phyloP scores from a whole-genome alignment of 805 yeast genomes.

The Grigorovia jiainica region DNA sequence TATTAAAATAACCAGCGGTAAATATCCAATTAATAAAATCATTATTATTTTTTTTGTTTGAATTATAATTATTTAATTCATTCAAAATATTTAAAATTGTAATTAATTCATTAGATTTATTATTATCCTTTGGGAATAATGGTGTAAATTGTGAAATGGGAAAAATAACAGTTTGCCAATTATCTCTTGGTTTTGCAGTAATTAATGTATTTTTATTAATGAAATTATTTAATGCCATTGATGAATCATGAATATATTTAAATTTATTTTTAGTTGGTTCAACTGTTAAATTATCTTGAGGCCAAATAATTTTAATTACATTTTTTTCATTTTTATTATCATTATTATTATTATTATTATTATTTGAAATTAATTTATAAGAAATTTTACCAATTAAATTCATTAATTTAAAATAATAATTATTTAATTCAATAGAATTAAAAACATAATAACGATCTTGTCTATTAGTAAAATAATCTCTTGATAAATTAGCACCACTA shows the following conservation, averaged over 20 bases:
- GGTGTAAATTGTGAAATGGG: conserved; percentile 92
- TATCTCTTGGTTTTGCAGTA: neutral
- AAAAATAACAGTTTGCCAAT: conserved; percentile 53
- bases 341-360: too few relatives aligned
- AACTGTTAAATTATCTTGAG: conserved; percentile 49
- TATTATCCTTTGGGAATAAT: conserved; percentile 40
- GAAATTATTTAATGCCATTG: conserved; percentile 48
- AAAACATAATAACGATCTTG: conserved; percentile 88
- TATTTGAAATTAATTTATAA: conserved; percentile 59
- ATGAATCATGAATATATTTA: conserved; percentile 46
- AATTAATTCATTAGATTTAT: conserved; percentile 74
- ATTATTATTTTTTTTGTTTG: conserved; percentile 12
- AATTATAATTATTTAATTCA: conserved; percentile 31
- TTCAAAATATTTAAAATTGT: conserved; percentile 55
- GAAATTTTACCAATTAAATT: conserved; percentile 59
- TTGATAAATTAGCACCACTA: conserved; percentile 85
- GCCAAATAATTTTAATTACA: conserved; percentile 52
- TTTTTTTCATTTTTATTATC: too few relatives aligned
- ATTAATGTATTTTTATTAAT: conserved; percentile 27
- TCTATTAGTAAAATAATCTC: conserved; percentile 87
- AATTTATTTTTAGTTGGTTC: conserved; percentile 52
- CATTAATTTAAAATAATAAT: conserved; percentile 70
- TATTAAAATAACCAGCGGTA: conserved; percentile 95
- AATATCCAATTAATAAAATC: conserved; percentile 64
- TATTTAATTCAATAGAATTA: conserved; percentile 43